These are phyloP conservation scores for Calocera viscosa DNA, from an alignment of 768 basidiomycete genomes.

Conservation along the genomic window DNA sequence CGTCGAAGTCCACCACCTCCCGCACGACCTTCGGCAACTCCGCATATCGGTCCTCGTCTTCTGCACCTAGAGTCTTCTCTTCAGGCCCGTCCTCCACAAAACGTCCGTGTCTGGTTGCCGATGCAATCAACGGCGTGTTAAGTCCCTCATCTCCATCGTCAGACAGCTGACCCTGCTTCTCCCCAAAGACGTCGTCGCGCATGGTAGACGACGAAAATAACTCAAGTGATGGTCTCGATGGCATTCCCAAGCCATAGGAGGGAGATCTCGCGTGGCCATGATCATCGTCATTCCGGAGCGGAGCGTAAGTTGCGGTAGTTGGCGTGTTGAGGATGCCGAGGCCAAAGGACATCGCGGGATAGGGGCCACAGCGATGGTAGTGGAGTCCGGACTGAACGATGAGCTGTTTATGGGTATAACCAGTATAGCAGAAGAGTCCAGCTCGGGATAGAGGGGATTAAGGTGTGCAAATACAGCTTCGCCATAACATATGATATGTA, in stretches of 20 bases:
- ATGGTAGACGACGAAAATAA: background rate
- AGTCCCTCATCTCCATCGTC: background rate
- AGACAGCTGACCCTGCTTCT: constrained; percentile 2
- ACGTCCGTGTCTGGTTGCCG: background rate
- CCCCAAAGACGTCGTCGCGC: background rate
- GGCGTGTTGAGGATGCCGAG: constrained; percentile 8
- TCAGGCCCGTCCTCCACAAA: background rate
- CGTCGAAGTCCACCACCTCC: background rate
- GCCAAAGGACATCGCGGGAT: background rate
- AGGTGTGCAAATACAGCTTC: background rate
- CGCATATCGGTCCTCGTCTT: background rate
- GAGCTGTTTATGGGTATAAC: constrained; percentile 3
- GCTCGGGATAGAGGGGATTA: constrained; percentile 3
- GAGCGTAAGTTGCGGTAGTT: background rate
- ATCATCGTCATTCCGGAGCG: background rate
- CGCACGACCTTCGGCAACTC: constrained; percentile 1
- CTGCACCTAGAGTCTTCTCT: background rate
- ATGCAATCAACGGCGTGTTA: background rate
- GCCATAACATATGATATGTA: constrained; percentile 6
- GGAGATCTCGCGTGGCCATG: background rate
- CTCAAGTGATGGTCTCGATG: background rate
- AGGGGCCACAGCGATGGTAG: background rate
- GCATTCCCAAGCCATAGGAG: background rate
- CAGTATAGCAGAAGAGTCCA: constrained; percentile 7
- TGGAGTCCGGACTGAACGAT: background rate